Evolutionary conservation across 1,139 yeast species (phyloP).

Genomic region (Meyerozyma elateridarum): DNA sequence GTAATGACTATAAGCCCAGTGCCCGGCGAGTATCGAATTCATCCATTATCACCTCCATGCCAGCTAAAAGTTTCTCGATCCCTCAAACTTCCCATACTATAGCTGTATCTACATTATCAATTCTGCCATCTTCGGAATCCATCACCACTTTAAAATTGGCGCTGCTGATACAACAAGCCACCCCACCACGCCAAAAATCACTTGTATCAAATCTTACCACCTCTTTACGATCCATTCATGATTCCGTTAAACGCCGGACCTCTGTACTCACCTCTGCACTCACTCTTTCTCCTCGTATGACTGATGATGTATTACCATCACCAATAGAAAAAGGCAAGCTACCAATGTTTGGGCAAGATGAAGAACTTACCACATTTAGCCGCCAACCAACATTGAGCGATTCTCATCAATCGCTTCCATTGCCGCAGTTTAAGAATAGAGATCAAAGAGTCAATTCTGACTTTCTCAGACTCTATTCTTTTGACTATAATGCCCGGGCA

Average conservation of each 20-base stretch:
- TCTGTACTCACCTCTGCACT: conserved; percentile 2
- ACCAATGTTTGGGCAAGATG: no score
- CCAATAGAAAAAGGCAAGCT: not conserved
- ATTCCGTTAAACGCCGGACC: not conserved
- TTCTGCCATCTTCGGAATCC: conserved; percentile 1
- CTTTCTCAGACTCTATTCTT: conserved; percentile 44
- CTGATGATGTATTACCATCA: conserved; percentile 21
- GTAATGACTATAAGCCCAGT: no score
- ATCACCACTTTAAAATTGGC: not conserved
- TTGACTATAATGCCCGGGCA: conserved; percentile 35
- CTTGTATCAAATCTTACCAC: conserved; percentile 2
- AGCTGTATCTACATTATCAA: not conserved
- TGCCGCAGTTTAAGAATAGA: conserved; percentile 27
- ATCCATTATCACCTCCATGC: no score
- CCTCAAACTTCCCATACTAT: not conserved
- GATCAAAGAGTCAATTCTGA: conserved; percentile 44
- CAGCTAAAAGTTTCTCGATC: not conserved
- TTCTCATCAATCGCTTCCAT: conserved; percentile 8
- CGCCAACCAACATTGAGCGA: conserved; percentile 3
- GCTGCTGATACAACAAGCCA: not conserved
- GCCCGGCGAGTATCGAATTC: no score
- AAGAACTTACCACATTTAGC: conserved; percentile 9
- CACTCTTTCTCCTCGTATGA: conserved; percentile 18
- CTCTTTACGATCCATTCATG: not conserved
- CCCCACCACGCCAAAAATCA: not conserved